Percentiles rank a stretch among this genome's conserved stretches.
Evolutionary conservation across 1,284 basidiomycete species (phyloP).

Genomic region (Trichosporon sp.): DNA sequence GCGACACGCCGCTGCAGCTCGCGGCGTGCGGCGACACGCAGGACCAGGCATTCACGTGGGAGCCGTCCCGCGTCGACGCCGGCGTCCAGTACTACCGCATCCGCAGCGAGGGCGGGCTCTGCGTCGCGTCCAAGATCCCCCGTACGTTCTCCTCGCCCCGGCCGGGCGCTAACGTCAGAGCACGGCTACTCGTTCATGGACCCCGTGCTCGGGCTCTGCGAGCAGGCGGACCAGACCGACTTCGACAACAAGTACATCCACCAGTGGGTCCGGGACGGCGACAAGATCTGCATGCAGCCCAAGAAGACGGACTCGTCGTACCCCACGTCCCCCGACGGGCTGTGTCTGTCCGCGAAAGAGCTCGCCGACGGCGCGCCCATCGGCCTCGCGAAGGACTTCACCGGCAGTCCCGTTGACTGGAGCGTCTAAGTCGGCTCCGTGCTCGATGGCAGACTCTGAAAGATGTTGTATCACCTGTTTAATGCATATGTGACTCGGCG

Average conservation of each 20-base stretch:
- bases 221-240: neutral
- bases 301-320: neutral
- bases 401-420: neutral
- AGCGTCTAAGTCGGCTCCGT: neutral
- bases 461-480: neutral
- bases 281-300: neutral
- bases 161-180: neutral
- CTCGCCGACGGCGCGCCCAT: neutral
- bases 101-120: neutral
- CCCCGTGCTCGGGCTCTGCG: neutral
- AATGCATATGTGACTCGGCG: neutral
- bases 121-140: neutral
- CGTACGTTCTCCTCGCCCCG: neutral
- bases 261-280: neutral
- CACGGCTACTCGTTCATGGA: neutral
- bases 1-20: neutral
- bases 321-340: too few species aligned
- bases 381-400: neutral
- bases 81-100: neutral
- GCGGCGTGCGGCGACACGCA: neutral
- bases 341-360: neutral
- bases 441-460: neutral
- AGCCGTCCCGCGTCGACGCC: neutral
- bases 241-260: too few species aligned
- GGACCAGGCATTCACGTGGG: neutral